Conservation (phyloP, 2,329 filamentous ascomycete species). For the Erysiphe pulchra region DNA sequence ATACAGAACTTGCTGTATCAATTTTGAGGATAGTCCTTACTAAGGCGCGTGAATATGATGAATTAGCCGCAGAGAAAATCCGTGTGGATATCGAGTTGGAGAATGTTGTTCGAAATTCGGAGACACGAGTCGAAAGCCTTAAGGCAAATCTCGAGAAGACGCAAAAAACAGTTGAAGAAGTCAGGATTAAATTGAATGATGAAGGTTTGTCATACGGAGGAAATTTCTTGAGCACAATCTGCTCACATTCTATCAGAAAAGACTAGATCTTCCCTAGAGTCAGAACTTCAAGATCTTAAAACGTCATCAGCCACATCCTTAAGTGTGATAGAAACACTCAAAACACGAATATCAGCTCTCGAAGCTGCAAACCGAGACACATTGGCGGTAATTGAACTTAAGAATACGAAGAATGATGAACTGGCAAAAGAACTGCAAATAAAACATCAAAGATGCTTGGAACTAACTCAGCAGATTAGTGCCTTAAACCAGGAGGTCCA, state of each 20-base stretch:
- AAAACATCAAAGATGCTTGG: constrained; percentile 69
- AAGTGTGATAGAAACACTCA: constrained; percentile 49
- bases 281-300: constrained; percentile 55
- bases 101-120: constrained; percentile 59
- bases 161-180: constrained; percentile 56
- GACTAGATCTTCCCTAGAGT: constrained; percentile 46
- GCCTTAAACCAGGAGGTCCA: constrained; percentile 65
- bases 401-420: constrained; percentile 63
- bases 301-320: constrained; percentile 49
- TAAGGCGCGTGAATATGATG: constrained; percentile 64
- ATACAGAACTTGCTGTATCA: constrained; percentile 48
- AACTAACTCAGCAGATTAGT: constrained; percentile 61
- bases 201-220: constrained; percentile 33
- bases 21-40: constrained; percentile 49
- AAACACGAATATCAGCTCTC: constrained; percentile 60
- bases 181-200: constrained; percentile 55
- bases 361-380: constrained; percentile 86
- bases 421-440: constrained; percentile 66
- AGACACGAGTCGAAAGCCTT: constrained; percentile 58
- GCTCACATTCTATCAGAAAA: constrained; percentile 32
- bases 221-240: neutral
- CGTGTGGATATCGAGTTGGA: constrained; percentile 82
- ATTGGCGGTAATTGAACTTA: constrained; percentile 67
- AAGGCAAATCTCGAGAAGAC: constrained; percentile 64
- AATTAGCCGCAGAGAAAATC: constrained; percentile 65